Evolutionary conservation across 129 eudicot species (phyloP), one percentile per base, ranked within the genome.

Genomic region (Solidago caesia): DNA sequence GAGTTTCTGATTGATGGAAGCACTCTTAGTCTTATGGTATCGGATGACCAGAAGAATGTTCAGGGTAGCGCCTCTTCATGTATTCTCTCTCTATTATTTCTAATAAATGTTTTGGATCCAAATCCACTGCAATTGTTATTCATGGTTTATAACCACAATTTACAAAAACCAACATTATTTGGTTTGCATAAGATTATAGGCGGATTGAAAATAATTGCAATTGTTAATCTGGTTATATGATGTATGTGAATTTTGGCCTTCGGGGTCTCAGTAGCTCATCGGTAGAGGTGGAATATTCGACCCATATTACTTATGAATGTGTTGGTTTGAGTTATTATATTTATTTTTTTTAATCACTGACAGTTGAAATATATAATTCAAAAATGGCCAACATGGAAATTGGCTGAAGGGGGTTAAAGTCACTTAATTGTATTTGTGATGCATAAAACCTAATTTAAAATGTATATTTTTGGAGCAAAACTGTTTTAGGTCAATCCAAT

Each of bases 1-100:
- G 98, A 94, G 75, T 94, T 94, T 77, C 80, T 94, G 71, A 94
- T 94, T 2, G 98, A 94, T 66, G 98, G 98, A 66, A 88, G 89
- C 77, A 94, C 97, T 46, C 97, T 94, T 62, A 90, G 97, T 72
- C 97, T 94, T 33, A 81, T 79, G 39, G 98, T 94, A 74, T 94
- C 98, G 7, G 98, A 94, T 78, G 88, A 88, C 68, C 96, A 94
- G 58, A 94, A 94, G 86, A 94, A 94, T 82, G 89, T 94, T 39
- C 98, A 92, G 98, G 98, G 89, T 78, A 60, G 86, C 48, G 46
- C 72, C 13, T 57, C 55, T 71, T 52, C 56, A 3, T 56, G 13
- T 58, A 44, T 44, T 48, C 74, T 21, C 21, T 62, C 59, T 76
- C 21, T 21, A 52, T 53, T 52, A 41, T 25, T 55, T 67, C 53